Evolutionary conservation across 352 stramenopile species (phyloP).

Genomic region (Aphanomyces stellatus): DNA sequence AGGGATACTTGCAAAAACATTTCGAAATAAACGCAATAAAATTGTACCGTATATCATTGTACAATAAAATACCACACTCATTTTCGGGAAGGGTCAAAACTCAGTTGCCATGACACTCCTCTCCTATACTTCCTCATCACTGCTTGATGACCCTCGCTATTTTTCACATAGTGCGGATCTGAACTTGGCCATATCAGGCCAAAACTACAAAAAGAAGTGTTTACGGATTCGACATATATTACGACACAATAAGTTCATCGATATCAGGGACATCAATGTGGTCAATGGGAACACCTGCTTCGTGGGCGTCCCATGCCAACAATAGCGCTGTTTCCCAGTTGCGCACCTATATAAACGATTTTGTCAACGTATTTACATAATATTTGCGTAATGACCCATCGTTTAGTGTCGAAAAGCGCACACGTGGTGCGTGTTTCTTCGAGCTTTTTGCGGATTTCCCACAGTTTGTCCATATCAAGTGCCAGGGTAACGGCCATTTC

Average conservation of each 20-base stretch:
- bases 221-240: neutral
- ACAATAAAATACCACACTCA: too few species aligned
- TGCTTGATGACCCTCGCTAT: neutral
- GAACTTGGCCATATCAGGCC: neutral
- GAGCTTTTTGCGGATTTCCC: conserved; percentile 56
- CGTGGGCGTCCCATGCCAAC: conserved; percentile 64
- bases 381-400: conserved; percentile 36
- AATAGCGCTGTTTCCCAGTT: conserved; percentile 78
- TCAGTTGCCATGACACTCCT: too few species aligned
- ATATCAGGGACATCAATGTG: conserved; percentile 79
- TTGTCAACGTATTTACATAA: conserved; percentile 27
- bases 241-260: conserved; percentile 28
- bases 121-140: neutral
- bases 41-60: too few species aligned
- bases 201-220: too few species aligned
- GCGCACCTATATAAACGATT: conserved; percentile 34
- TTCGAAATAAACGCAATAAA: too few species aligned
- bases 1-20: too few species aligned
- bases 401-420: conserved; percentile 75
- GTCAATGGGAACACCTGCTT: conserved; percentile 50
- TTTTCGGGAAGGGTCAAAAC: too few species aligned
- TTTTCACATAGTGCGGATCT: neutral
- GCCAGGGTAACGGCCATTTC: conserved; percentile 84
- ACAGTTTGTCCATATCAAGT: conserved; percentile 78
- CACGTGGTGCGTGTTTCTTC: conserved; percentile 55